Percentiles rank a stretch among this genome's conserved stretches.
These are phyloP conservation scores for Entoloma clypeatum DNA, from an alignment of 1,284 basidiomycete genomes.

Conservation along the genomic window DNA sequence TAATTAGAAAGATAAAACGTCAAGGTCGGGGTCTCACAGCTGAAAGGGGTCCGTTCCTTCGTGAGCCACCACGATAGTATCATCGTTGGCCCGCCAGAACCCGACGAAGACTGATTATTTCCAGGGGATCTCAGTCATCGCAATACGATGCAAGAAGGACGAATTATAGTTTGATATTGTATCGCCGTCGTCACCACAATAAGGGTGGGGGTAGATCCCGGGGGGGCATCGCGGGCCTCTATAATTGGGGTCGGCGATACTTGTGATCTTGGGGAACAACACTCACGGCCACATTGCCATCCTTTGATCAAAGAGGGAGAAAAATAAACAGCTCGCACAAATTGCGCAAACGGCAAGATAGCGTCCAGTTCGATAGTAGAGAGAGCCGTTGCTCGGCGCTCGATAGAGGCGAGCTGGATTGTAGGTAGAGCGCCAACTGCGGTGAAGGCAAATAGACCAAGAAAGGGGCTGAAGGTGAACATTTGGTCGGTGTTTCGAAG, in stretches of 20 bases:
- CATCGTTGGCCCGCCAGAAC: constrained; percentile 20
- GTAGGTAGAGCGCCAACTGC: constrained; percentile 12
- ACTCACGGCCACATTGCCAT: constrained; percentile 46
- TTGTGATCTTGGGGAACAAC: not conserved
- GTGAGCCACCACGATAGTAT: constrained; percentile 20
- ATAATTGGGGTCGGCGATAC: constrained; percentile 8
- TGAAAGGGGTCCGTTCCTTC: constrained; percentile 21
- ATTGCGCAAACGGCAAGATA: constrained; percentile 44
- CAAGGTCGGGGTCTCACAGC: constrained; percentile 13
- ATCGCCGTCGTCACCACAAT: constrained; percentile 36
- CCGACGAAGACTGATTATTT: constrained; percentile 20
- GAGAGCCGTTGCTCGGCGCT: constrained; percentile 28
- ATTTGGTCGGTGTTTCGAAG: constrained; percentile 10
- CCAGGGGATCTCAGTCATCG: too few relatives aligned
- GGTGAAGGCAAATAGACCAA: constrained; percentile 8
- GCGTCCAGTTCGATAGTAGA: constrained; percentile 32
- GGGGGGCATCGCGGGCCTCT: constrained; percentile 32
- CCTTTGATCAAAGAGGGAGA: constrained; percentile 32
- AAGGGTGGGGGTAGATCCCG: constrained; percentile 33
- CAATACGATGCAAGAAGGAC: not conserved
- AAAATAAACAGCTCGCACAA: constrained; percentile 54
- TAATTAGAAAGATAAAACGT: not conserved
- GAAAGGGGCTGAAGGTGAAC: constrained; percentile 14
- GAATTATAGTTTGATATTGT: constrained; percentile 33
- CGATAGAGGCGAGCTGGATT: constrained; percentile 9